These are phyloP conservation scores for Tetrapisispora taiwanensis DNA, from an alignment of 805 yeast species.

Conservation along the genomic window DNA sequence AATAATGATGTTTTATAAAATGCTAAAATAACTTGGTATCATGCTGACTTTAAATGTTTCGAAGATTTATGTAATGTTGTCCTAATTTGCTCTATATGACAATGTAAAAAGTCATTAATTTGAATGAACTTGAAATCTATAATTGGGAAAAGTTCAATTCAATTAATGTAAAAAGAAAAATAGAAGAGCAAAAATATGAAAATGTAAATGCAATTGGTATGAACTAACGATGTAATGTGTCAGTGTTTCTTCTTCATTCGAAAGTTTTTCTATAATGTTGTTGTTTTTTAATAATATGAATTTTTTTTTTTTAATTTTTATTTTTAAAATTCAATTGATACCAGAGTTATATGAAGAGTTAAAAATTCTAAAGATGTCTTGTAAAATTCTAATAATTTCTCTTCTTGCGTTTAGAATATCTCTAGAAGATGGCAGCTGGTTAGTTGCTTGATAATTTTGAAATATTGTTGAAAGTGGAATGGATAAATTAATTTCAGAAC, in stretches of 20 bases:
- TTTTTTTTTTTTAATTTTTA: background rate
- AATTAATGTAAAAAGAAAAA: too few species aligned
- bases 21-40: background rate
- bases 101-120: too few species aligned
- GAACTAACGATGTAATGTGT: background rate
- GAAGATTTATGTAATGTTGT: too few species aligned
- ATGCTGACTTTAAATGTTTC: background rate
- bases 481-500: constrained; percentile 26
- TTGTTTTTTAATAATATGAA: background rate
- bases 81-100: too few species aligned
- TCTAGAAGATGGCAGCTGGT: constrained; percentile 12
- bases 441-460: constrained; percentile 9
- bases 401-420: constrained; percentile 17
- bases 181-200: too few species aligned
- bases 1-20: too few species aligned
- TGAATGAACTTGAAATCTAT: background rate
- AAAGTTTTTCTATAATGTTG: background rate
- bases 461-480: constrained; percentile 15
- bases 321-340: background rate
- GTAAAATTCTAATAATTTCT: constrained; percentile 19
- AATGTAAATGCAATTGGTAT: too few species aligned
- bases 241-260: background rate
- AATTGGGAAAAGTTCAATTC: background rate
- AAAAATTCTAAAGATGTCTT: constrained; percentile 20
- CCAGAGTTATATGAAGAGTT: constrained; percentile 2